Percentiles rank a stretch among this genome's conserved stretches.
phyloP scores from a whole-genome alignment of 1,139 yeast species.

The Taphrina flavorubra region DNA sequence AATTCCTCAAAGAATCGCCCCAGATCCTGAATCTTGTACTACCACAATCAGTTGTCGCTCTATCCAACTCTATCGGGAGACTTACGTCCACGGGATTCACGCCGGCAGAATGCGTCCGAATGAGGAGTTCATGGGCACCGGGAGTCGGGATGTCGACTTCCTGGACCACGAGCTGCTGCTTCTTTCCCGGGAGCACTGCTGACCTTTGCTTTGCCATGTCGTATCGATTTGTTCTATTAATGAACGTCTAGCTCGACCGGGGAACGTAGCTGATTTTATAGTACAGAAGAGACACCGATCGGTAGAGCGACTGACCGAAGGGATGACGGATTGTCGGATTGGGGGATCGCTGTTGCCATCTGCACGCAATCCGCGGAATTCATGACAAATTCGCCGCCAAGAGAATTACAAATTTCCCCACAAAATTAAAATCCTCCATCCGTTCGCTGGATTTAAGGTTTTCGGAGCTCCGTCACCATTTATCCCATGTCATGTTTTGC shows the following conservation, averaged over 20 bases:
- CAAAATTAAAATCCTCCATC: background rate
- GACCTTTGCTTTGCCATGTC: conserved; percentile 7
- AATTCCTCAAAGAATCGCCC: conserved; percentile 17
- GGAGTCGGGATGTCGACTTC: conserved; percentile 19
- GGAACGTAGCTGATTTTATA: background rate
- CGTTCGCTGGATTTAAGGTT: conserved; percentile 7
- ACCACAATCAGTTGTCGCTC: background rate
- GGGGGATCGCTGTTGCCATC: background rate
- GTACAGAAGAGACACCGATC: background rate
- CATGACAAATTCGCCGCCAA: background rate
- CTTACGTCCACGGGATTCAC: conserved; percentile 36
- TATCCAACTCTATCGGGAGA: background rate
- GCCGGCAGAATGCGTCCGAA: conserved; percentile 15
- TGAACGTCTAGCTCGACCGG: background rate
- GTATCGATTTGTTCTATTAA: background rate
- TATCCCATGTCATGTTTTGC: too few relatives aligned
- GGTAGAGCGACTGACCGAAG: too few relatives aligned
- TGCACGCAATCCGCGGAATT: background rate
- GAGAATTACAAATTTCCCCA: background rate
- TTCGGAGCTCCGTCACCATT: background rate
- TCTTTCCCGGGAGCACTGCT: background rate
- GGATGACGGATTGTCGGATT: too few relatives aligned
- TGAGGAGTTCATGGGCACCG: conserved; percentile 47
- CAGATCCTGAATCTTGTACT: conserved; percentile 5
- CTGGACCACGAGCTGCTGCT: conserved; percentile 12